A percentile compares a stretch with the other conserved stretches of the same genome.
phyloP scores from a whole-genome alignment of 257 asterid genomes.

The Parsonsia alboflavescens region DNA sequence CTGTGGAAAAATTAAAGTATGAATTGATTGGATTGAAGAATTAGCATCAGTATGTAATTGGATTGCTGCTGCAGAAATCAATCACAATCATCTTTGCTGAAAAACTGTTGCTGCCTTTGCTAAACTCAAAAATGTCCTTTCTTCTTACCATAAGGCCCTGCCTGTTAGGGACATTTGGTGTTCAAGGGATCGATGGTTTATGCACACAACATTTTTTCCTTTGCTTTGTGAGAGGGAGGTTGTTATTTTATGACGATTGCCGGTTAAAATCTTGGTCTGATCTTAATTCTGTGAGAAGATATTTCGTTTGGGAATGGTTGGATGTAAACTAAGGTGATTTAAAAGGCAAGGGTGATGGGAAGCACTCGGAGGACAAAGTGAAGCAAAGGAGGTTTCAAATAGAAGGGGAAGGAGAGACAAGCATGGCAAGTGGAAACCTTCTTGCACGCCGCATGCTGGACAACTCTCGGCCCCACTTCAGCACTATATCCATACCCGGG shows the following conservation, averaged over 20 bases:
- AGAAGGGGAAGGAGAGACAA: constrained; percentile 22
- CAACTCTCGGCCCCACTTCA: constrained; percentile 29
- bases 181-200: no score
- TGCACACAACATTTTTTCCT: no score
- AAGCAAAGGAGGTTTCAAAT: neutral
- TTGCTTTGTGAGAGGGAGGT: no score
- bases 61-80: neutral
- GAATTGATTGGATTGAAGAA: no score
- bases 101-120: constrained; percentile 1
- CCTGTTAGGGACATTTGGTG: neutral
- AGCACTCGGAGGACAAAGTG: constrained; percentile 21
- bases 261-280: neutral
- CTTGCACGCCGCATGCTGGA: constrained; percentile 40
- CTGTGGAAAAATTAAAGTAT: no score
- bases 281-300: no score
- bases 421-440: constrained; percentile 31
- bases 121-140: neutral
- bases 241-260: neutral
- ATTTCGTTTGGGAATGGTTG: neutral
- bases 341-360: constrained; percentile 8
- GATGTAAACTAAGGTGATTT: neutral
- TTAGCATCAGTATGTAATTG: neutral
- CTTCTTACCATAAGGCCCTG: neutral
- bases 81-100: constrained; percentile 1
- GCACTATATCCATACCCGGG: constrained; percentile 9